Evolutionary conservation across 2,329 filamentous ascomycete genomes (phyloP).

Genomic region (Davidsoniella eucalypti): DNA sequence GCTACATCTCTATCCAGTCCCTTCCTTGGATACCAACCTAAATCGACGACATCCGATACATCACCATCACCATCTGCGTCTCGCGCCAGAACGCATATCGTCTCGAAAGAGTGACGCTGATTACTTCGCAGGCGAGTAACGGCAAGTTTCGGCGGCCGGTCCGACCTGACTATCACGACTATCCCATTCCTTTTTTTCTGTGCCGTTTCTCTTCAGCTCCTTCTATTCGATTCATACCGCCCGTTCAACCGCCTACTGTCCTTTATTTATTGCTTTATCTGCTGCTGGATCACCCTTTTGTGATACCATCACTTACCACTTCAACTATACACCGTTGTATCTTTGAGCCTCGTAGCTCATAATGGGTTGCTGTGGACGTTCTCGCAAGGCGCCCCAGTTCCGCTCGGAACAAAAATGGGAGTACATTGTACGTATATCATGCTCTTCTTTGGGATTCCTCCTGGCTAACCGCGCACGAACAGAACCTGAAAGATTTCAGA

Average conservation of each 20-base stretch:
- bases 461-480: constrained; percentile 15
- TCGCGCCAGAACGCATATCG: no score
- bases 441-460: neutral
- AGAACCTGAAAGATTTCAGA: constrained; percentile 57
- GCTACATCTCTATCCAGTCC: no score
- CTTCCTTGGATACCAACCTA: no score
- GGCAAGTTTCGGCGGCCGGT: constrained; percentile 12
- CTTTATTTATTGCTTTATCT: neutral
- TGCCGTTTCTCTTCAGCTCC: no score
- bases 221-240: no score
- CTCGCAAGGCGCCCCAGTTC: constrained; percentile 45
- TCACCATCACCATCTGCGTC: no score
- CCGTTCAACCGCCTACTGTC: neutral
- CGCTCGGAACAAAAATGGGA: constrained; percentile 85
- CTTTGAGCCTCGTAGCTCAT: constrained; percentile 17
- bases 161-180: constrained; percentile 7
- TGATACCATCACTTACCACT: constrained; percentile 9
- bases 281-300: constrained; percentile 4
- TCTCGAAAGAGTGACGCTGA: neutral
- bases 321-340: neutral
- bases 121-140: constrained; percentile 14
- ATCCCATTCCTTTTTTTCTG: neutral
- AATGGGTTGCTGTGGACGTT: constrained; percentile 52
- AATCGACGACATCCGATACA: no score
- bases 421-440: constrained; percentile 52